Percentiles rank a stretch among this genome's conserved stretches.
Evolutionary conservation across 352 stramenopile genomes (phyloP).

Genomic region (Phytophthora pisi): DNA sequence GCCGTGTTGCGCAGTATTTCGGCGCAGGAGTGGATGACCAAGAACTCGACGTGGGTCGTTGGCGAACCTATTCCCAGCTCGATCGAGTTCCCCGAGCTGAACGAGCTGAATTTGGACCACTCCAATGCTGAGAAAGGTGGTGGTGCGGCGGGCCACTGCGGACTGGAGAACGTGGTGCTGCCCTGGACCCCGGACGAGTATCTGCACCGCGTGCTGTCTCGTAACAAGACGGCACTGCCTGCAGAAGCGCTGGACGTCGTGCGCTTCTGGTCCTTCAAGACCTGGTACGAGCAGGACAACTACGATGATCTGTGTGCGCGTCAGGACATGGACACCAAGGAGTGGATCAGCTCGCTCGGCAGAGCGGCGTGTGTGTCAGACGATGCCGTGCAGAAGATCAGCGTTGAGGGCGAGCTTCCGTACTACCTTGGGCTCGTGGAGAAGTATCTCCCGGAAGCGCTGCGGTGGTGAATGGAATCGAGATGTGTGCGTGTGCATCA

Average conservation of each 20-base stretch:
- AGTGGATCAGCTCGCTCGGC: conserved; percentile 63
- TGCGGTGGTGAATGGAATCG: conserved; percentile 67
- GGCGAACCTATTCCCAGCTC: conserved; percentile 59
- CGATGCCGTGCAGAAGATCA: conserved; percentile 40
- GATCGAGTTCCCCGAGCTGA: conserved; percentile 69
- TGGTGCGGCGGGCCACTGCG: conserved; percentile 17
- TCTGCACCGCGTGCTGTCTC: conserved; percentile 65
- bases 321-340: conserved; percentile 64
- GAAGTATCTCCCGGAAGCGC: conserved; percentile 72
- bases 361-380: conserved; percentile 49
- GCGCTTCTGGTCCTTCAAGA: conserved; percentile 79
- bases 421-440: conserved; percentile 71
- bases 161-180: conserved; percentile 52
- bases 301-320: conserved; percentile 55
- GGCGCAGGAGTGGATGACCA: conserved; percentile 68
- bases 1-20: conserved; percentile 71
- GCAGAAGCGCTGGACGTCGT: conserved; percentile 64
- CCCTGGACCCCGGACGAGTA: conserved; percentile 87
- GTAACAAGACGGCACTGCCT: conserved; percentile 68
- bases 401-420: conserved; percentile 51
- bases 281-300: conserved; percentile 64
- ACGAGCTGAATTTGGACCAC: conserved; percentile 70
- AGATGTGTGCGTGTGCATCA: neutral
- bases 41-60: conserved; percentile 72
- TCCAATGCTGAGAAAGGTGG: conserved; percentile 27